Evolutionary conservation across 768 basidiomycete species (phyloP), one percentile per base, ranked within the genome.

Genomic region (Lentinula raphanica): DNA sequence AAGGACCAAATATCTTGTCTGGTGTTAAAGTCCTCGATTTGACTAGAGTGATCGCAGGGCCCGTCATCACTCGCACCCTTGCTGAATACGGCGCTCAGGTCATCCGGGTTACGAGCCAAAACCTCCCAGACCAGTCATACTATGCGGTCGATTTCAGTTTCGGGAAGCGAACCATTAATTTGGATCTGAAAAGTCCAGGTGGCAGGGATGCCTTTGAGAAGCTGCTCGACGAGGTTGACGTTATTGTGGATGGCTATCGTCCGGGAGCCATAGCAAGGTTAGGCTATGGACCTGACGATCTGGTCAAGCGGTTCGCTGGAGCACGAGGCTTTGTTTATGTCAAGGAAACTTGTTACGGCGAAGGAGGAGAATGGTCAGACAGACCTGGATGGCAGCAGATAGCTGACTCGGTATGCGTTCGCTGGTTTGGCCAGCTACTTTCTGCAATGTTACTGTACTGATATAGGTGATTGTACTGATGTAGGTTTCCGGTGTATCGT

Each of bases 361-460:
- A 49, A n/a, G 46, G 46, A 45, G 56, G 56, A 36, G 45, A 46
- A 17, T 57, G 31, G 45, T 48, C 56, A 8, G 35, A 57, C 27
- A 57, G 56, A 39, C 46, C 56, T 36, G 56, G 56, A 25, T 57
- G 56, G 56, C 56, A 57, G 32, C 56, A 57, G 23, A 57, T 57
- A 27, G 32, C 45, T 5, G 56, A 57, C 35, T 46, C 56, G 17
- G 56, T 48, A n/a, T n/a, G 46, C 46, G 29, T 23, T 15, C 32
- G 50, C 36, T 28, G 17, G 12, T 39, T 55, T 5, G 40, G 44
- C 54, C 17, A 25, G n/a, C n/a, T n/a, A n/a, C n/a, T n/a, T n/a
- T n/a, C n/a, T n/a, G n/a, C n/a, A n/a, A n/a, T n/a, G n/a, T n/a
- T n/a, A n/a, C n/a, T 36, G 23, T 15, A 28, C 29, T 15, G 12